phyloP scores from a whole-genome alignment of 208 protist species.

The Trypanosoma cruzi region DNA sequence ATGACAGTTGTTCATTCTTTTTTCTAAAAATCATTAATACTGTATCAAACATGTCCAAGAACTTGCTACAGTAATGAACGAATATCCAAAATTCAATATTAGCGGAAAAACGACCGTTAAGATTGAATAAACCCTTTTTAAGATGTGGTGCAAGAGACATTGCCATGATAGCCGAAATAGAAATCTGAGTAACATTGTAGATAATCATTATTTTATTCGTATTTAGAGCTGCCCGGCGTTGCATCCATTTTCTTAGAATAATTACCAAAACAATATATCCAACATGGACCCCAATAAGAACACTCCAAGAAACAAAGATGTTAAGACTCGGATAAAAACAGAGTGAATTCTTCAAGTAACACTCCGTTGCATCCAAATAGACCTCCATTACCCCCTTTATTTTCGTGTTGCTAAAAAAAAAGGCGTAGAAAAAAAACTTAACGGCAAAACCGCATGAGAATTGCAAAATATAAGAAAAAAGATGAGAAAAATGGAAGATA shows the following conservation, averaged over 20 bases:
- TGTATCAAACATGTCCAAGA: slow-evolving; percentile 90
- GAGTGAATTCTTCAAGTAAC: slow-evolving; percentile 53
- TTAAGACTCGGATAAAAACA: slow-evolving; percentile 74
- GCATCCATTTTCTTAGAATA: slow-evolving; percentile 59
- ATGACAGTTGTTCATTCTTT: slow-evolving; percentile 86
- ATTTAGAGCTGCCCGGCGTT: slow-evolving; percentile 35
- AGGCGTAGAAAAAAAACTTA: too few species aligned
- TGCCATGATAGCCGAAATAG: slow-evolving; percentile 80
- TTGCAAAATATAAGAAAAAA: too few species aligned
- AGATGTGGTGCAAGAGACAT: slow-evolving; percentile 54
- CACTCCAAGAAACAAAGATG: slow-evolving; percentile 53
- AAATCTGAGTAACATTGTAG: slow-evolving; percentile 87
- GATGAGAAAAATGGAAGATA: too few species aligned
- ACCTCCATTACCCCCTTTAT: slow-evolving; percentile 6
- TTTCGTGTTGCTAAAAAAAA: not conserved
- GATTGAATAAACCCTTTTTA: slow-evolving; percentile 67
- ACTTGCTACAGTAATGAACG: slow-evolving; percentile 90
- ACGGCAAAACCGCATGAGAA: too few species aligned
- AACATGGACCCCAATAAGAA: slow-evolving; percentile 52
- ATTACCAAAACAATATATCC: slow-evolving; percentile 68
- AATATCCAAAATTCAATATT: slow-evolving; percentile 85
- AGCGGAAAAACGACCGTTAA: slow-evolving; percentile 69
- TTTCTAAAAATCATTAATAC: slow-evolving; percentile 90
- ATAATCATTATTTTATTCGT: slow-evolving; percentile 68
- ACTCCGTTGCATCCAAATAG: slow-evolving; percentile 24